Evolutionary conservation across 2,329 filamentous ascomycete genomes (phyloP), one percentile per base, ranked within the genome.

Genomic region (Dactylellina haptotyla): DNA sequence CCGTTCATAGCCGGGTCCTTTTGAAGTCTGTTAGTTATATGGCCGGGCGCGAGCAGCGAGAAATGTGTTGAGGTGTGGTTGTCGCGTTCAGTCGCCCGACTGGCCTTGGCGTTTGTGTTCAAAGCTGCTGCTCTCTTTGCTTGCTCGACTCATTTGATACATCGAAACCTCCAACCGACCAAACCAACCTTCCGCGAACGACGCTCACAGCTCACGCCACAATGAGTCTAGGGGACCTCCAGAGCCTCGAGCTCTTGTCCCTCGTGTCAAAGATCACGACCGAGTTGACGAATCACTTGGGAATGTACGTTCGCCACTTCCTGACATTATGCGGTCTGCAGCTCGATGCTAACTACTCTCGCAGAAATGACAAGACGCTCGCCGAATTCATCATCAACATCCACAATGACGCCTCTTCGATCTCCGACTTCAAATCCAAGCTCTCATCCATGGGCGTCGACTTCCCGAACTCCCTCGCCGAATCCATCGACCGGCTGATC

Each of bases 311-410:
- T 43, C 50, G 12, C 30, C 20, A 4, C 12, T 18, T 59, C 34
- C 12, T 16, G 8, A 2, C 6, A 46, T 2, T 26, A 28, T 9
- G 14, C 16, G 16, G 26, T 2, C 16, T 30, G 14, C 45, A 4
- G 28, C 14, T 20, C 16, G 6, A n/a, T 41, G 25, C 30, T 70
- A 65, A 58, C 59, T 46, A 39, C 12, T 20, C 6, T 9, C 30
- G 18, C 34, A 69, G 69, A 78, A 90, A 87, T 80, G 93, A 99
- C 82, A 97, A 96, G 82, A 97, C 92, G 3, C 88, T 99, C 25
- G 93, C 95, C 77, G 95, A 99, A 82, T 99, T 97, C 80, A 88
- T 99, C 78, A 97, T 99, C 79, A 91, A 91, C 75, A 90, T 97
- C 80, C 92, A 96, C 78, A 82, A 90, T 80, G 87, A 93, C 85